Conservation (phyloP, 2,329 filamentous ascomycete genomes). For the Arthroderma sp. region DNA sequence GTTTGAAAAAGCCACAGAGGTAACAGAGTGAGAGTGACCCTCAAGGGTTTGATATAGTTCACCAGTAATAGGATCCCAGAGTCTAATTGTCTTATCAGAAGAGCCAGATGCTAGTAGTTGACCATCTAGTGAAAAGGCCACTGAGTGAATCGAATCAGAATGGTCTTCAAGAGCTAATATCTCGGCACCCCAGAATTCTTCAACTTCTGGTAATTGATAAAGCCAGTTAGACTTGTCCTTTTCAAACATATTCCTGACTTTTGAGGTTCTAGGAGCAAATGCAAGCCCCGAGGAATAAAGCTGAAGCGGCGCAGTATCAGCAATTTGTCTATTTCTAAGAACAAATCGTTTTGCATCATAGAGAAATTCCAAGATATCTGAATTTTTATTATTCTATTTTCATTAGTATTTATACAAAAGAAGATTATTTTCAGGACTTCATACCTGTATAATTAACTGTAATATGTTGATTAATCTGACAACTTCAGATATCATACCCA, state of each 20-base stretch:
- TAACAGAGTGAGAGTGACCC: not conserved
- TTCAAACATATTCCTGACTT: constrained; percentile 2
- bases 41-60: not conserved
- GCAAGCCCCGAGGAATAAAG: constrained; percentile 1
- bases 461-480: constrained; percentile 1
- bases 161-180: constrained; percentile 5
- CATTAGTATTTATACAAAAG: constrained; percentile 10
- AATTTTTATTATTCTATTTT: not conserved
- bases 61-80: constrained; percentile 3
- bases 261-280: not conserved
- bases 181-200: not conserved
- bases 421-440: constrained; percentile 9
- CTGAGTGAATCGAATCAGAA: not conserved
- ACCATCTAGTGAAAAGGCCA: constrained; percentile 3
- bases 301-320: constrained; percentile 2
- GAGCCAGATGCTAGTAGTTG: not conserved
- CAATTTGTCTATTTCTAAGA: not conserved
- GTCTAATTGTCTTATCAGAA: not conserved
- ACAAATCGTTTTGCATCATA: constrained; percentile 4
- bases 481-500: constrained; percentile 15
- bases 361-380: not conserved
- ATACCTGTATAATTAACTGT: not conserved
- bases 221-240: not conserved
- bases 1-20: constrained; percentile 1
- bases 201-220: not conserved